Evolutionary conservation across 2,329 filamentous ascomycete species (phyloP).

Genomic region (Cladosporium cucumerinum): DNA sequence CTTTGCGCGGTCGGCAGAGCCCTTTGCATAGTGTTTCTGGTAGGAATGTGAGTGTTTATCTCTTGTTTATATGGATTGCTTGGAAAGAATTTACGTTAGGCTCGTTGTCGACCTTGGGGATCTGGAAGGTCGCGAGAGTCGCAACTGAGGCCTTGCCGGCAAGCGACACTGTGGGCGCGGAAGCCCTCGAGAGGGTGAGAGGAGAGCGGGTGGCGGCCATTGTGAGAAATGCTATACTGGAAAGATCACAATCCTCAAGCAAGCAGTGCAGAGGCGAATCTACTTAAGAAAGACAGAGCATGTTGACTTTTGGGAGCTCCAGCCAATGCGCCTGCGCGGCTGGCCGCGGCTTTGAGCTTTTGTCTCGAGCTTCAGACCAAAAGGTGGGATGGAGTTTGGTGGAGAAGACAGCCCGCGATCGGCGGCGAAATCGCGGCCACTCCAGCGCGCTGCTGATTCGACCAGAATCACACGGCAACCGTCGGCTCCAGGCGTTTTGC

Average conservation of each 20-base stretch:
- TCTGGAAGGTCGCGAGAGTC: constrained; percentile 79
- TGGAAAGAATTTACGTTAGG: constrained; percentile 68
- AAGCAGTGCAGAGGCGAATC: not conserved
- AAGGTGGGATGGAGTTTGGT: constrained; percentile 7
- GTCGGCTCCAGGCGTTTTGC: constrained; percentile 4
- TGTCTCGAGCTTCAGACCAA: not conserved
- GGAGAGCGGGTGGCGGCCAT: constrained; percentile 13
- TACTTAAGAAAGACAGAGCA: not conserved
- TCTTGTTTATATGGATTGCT: not conserved
- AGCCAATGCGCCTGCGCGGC: constrained; percentile 13
- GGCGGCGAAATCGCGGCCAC: not conserved
- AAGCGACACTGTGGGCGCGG: constrained; percentile 10
- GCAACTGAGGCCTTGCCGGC: constrained; percentile 32
- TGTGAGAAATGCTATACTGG: not conserved
- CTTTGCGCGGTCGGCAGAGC: constrained; percentile 72
- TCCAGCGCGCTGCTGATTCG: not conserved
- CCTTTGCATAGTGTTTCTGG: constrained; percentile 86
- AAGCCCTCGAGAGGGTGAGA: constrained; percentile 13
- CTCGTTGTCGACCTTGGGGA: constrained; percentile 84
- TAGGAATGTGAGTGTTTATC: constrained; percentile 4
- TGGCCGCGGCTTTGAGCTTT: constrained; percentile 14
- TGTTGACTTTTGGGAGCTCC: constrained; percentile 14
- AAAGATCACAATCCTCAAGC: constrained; percentile 9
- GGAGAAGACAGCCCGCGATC: constrained; percentile 2
- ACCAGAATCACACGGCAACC: constrained; percentile 1